A percentile compares a stretch with the other conserved stretches of the same genome.
Conservation (phyloP, 2,329 filamentous ascomycete genomes). For the Sporothrix protearum region DNA sequence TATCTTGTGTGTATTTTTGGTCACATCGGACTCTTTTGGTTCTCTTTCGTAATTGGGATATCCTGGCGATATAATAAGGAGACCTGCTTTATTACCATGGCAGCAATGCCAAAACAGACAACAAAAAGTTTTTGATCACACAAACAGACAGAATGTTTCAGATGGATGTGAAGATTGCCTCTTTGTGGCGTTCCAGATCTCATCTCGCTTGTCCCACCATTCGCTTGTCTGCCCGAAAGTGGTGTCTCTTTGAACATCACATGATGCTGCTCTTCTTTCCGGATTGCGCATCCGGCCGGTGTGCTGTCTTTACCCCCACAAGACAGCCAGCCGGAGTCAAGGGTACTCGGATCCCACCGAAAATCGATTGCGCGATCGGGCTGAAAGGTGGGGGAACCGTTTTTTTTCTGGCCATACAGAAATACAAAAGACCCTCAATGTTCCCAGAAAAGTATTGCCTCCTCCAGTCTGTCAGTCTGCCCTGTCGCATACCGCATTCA, state of each 20-base stretch:
- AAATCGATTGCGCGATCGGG: neutral
- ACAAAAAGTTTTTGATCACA: neutral
- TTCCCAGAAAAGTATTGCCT: neutral
- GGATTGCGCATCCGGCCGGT: constrained; percentile 2
- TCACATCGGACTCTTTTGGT: neutral
- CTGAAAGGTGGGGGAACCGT: neutral
- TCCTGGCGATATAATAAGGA: neutral
- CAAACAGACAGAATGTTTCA: neutral
- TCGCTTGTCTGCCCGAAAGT: neutral
- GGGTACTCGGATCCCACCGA: neutral
- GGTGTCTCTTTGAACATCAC: neutral
- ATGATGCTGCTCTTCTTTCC: neutral
- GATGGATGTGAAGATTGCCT: neutral
- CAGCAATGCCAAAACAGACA: neutral
- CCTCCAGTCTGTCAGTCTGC: neutral
- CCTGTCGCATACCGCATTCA: neutral
- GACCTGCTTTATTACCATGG: neutral
- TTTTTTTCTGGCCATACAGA: too few species aligned
- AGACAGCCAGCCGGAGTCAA: neutral
- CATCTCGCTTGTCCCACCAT: neutral
- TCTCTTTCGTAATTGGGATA: neutral
- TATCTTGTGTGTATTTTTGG: neutral
- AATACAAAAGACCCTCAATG: too few species aligned
- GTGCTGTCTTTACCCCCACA: neutral
- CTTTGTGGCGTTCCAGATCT: neutral